Conservation (phyloP, 768 basidiomycete species). For the Russula griseocarnosa region DNA sequence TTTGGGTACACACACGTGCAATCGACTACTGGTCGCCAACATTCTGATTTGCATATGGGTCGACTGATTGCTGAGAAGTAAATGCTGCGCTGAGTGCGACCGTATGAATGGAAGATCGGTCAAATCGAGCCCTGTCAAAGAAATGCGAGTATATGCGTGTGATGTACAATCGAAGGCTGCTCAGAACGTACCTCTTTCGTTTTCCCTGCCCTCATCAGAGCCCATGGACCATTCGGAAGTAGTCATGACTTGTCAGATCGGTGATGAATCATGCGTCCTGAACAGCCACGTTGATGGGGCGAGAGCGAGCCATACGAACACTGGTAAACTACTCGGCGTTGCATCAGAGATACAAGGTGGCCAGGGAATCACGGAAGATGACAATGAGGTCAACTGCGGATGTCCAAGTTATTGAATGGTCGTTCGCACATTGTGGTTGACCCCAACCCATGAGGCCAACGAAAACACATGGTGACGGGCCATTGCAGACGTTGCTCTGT, state of each 20-base stretch:
- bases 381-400: neutral
- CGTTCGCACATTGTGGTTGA: neutral
- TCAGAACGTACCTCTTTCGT: neutral
- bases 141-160: constrained; percentile 15
- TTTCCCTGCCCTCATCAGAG: neutral
- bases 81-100: neutral
- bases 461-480: constrained; percentile 13
- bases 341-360: neutral
- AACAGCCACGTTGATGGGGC: neutral
- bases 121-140: neutral
- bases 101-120: neutral
- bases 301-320: neutral
- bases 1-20: neutral
- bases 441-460: constrained; percentile 17
- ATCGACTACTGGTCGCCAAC: neutral
- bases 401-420: neutral
- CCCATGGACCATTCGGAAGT: neutral
- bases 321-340: constrained; percentile 8
- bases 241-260: neutral
- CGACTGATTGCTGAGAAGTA: too few species aligned
- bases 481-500: neutral
- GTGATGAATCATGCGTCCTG: too few species aligned
- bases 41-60: too few species aligned
- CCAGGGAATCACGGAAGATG: neutral
- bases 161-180: neutral